phyloP scores from a whole-genome alignment of 73 alveolate species.

The Stentor roeselii region DNA sequence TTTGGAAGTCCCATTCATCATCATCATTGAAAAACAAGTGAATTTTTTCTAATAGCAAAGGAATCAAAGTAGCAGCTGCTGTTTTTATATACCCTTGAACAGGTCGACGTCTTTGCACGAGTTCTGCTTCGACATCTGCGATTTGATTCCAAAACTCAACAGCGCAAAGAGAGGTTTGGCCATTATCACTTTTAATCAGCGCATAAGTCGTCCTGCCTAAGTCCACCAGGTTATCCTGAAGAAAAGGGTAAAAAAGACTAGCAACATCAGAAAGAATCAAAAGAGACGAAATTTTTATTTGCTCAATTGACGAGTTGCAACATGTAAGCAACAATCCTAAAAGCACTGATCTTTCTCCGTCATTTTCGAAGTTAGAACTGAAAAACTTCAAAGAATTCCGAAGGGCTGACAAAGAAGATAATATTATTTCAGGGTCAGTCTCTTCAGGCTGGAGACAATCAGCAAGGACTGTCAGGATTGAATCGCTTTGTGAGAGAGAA shows the following conservation, averaged over 20 bases:
- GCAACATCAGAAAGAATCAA: neutral
- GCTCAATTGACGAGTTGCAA: neutral
- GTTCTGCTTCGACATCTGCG: neutral
- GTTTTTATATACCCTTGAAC: neutral
- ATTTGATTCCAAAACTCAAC: neutral
- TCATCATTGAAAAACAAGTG: neutral
- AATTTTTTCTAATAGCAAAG: neutral
- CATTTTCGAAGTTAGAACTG: neutral
- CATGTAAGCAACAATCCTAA: neutral
- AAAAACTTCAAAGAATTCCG: neutral
- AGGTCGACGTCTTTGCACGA: neutral
- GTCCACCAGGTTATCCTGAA: neutral
- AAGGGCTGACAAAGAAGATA: neutral
- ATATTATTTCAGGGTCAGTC: neutral
- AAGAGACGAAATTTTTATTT: neutral
- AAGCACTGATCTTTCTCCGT: neutral
- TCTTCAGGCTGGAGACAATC: neutral
- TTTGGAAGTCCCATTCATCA: constrained; percentile 16
- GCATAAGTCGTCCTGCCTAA: neutral
- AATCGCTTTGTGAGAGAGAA: neutral
- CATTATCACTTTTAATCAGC: neutral
- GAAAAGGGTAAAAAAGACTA: neutral
- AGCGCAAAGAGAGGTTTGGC: neutral
- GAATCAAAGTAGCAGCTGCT: neutral
- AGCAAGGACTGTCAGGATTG: neutral